phyloP scores from a whole-genome alignment of 768 basidiomycete species.

The Pholiota microspora region DNA sequence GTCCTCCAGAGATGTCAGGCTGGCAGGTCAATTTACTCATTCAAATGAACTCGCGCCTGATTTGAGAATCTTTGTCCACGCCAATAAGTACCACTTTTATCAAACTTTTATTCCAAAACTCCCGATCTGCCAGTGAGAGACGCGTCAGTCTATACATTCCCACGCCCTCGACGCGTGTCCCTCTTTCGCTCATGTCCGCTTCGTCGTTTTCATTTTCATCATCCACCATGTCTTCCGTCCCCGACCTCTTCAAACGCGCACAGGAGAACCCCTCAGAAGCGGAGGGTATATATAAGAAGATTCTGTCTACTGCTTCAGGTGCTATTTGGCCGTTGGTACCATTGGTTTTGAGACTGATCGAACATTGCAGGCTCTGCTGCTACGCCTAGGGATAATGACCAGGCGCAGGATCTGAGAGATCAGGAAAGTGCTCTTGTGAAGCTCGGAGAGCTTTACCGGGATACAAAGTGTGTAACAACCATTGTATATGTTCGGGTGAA shows the following conservation, averaged over 20 bases:
- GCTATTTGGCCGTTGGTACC: no score
- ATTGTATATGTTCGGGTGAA: not conserved
- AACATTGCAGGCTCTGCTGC: not conserved
- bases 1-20: no score
- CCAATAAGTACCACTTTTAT: no score
- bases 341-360: slow-evolving; percentile 5
- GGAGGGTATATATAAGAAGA: slow-evolving; percentile 72
- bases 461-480: slow-evolving; percentile 62
- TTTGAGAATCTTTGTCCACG: no score
- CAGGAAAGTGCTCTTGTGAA: slow-evolving; percentile 86
- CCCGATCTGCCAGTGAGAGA: slow-evolving; percentile 17
- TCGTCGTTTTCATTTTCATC: slow-evolving; percentile 12
- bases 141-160: slow-evolving; percentile 34
- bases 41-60: no score
- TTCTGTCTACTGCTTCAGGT: slow-evolving; percentile 47
- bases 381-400: slow-evolving; percentile 28
- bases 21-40: no score
- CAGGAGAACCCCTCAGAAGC: slow-evolving; percentile 58
- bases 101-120: no score
- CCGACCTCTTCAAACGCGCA: slow-evolving; percentile 58
- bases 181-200: slow-evolving; percentile 2
- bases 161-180: slow-evolving; percentile 34
- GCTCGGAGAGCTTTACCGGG: slow-evolving; percentile 84
- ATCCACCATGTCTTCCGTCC: slow-evolving; percentile 25
- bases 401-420: slow-evolving; percentile 63